Base-by-base conservation (phyloP, 805 yeast species). In the Limtongia smithiae region DNA sequence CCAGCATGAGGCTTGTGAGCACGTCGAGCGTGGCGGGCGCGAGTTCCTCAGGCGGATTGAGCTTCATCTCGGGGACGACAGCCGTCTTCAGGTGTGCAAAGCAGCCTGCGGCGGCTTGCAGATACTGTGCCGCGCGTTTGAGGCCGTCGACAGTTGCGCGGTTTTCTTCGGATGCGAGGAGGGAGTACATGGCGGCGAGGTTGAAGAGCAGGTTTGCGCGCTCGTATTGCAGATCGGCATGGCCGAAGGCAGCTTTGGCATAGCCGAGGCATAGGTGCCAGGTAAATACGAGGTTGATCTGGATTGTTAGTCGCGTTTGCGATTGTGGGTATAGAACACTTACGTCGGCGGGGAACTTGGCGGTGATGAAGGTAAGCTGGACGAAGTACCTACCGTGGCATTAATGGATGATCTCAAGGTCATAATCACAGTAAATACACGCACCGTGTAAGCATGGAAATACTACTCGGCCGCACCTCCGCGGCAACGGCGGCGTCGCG, bases 261-360 rank as follows among this genome's bases (percentile, higher is more conserved):
- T 76, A 75, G 0, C 85, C 82, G 3, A 85, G 66, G 0, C 87
- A 78, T 20, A 82, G 82, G 61, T 70, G 78, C 97, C 97, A 91
- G 0, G 79, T 72, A 57, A 87, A 83, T 33, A 72, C 75, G 7
- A 79, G 67, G 6, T 55, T 49, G 25, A 56, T 49, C 60, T 52
- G 21, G 34, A 12, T 21, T 30, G n/a, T 30, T 15, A 38, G 17
- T 15, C 7, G 4, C 15, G 14, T 6, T 5, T 12, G 17, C 37
- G 32, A 39, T 37, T n/a, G 6, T 24, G 18, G 5, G n/a, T 20
- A 25, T 7, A 14, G 28, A 20, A 33, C 37, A 34, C 67, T 36
- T 17, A 75, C 70, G 54, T 82, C 83, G 25, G 71, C 71, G 0
- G 93, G 88, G 51, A 90, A 83, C 61, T 83, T 85, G 41, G 65